phyloP scores from a whole-genome alignment of 768 basidiomycete genomes.

The Phylloporus sp. region DNA sequence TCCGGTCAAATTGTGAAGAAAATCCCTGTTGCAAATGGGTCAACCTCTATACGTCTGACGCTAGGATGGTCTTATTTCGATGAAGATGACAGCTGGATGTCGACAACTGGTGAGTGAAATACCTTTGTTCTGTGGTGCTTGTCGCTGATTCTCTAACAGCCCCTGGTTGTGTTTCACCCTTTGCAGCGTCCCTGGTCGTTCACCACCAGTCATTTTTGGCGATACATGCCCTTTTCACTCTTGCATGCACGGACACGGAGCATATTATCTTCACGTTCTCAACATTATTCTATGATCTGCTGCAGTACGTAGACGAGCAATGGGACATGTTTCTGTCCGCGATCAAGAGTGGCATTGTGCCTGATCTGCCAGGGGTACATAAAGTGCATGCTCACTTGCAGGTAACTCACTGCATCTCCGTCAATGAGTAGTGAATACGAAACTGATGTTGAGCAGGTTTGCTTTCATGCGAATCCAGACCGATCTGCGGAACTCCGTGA shows the following conservation, averaged over 20 bases:
- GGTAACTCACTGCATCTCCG: neutral
- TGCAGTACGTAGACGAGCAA: neutral
- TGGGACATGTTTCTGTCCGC: slow-evolving; percentile 4
- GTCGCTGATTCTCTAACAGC: neutral
- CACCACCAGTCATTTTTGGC: slow-evolving; percentile 5
- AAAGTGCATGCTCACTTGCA: slow-evolving; percentile 4
- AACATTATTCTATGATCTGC: slow-evolving; percentile 6
- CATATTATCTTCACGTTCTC: neutral
- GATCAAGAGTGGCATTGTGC: slow-evolving; percentile 6
- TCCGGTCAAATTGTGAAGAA: neutral
- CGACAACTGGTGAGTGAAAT: neutral
- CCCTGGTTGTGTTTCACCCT: neutral
- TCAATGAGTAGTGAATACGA: neutral
- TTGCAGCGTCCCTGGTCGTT: slow-evolving; percentile 1
- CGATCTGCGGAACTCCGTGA: slow-evolving; percentile 3
- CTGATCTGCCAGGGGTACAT: slow-evolving; percentile 5
- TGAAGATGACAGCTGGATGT: neutral
- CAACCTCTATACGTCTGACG: neutral
- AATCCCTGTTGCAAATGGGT: neutral
- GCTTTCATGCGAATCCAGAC: neutral
- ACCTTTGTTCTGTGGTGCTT: no score
- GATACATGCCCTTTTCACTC: slow-evolving; percentile 11
- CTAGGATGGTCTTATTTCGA: slow-evolving; percentile 1
- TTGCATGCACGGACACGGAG: neutral
- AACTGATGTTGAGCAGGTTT: neutral